Evolutionary conservation across 2,329 filamentous ascomycete species (phyloP).

Genomic region (Metarhizium guizhouense): DNA sequence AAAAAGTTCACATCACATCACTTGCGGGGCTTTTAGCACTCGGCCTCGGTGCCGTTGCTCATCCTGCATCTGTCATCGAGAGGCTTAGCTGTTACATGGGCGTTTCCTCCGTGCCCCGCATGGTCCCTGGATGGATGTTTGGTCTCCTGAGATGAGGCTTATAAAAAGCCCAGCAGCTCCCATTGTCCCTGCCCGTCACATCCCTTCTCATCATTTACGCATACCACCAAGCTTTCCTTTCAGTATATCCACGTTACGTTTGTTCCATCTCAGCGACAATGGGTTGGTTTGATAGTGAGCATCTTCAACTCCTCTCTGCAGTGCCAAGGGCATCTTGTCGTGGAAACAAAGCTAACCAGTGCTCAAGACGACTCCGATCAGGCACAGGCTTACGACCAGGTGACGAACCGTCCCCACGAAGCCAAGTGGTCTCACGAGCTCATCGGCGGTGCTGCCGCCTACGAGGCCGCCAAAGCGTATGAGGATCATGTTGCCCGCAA

Average conservation of each 20-base stretch:
- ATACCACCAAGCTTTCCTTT: not conserved
- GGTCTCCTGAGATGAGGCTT: not conserved
- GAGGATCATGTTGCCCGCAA: constrained; percentile 19
- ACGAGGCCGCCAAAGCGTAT: constrained; percentile 21
- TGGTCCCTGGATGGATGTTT: not conserved
- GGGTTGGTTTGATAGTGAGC: constrained; percentile 14
- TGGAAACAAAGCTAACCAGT: not conserved
- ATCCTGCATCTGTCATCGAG: not conserved
- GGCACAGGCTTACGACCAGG: constrained; percentile 16
- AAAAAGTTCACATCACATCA: not conserved
- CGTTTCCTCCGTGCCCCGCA: not conserved
- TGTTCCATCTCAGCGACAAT: constrained; percentile 5
- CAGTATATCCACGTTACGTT: not conserved
- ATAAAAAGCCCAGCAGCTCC: not conserved
- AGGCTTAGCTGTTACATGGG: not conserved
- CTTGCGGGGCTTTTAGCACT: not conserved
- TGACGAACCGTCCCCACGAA: constrained; percentile 18
- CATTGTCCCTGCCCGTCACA: not conserved
- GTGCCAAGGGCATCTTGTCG: not conserved
- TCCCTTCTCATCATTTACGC: not conserved
- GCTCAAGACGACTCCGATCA: constrained; percentile 13
- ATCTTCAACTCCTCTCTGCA: not conserved
- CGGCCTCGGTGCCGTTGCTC: not conserved
- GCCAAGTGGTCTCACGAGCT: constrained; percentile 21
- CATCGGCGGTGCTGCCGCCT: constrained; percentile 21